Base-by-base conservation (phyloP, 805 yeast genomes). In the Schwanniomyces yamadae region DNA sequence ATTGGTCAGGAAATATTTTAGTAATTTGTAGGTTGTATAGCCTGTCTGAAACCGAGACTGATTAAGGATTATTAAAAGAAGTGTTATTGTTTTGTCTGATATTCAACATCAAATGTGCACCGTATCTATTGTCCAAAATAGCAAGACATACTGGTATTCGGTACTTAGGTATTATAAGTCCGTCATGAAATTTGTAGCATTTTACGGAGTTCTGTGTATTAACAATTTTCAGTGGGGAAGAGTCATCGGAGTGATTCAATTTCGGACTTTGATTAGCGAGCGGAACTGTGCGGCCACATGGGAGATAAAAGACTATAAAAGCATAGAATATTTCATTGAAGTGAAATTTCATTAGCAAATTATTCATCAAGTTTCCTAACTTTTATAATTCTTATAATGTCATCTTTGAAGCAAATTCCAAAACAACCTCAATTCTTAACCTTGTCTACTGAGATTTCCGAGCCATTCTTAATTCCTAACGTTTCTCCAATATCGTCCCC, bases 381-480 rank as follows among this genome's bases (percentile, higher is more conserved):
- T n/a, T n/a, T n/a, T n/a, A n/a, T n/a, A n/a, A n/a, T n/a, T n/a
- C n/a, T n/a, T n/a, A n/a, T n/a, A n/a, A 28, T 28, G 31, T 28
- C 31, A n/a, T 17, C 31, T 7, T 19, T 15, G 23, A 22, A 28
- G 16, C 15, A 28, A 19, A 18, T 28, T 16, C 35, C 41, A 36
- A 15, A 13, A 8, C 23, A 21, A 21, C 25, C 25, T 13, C 46
- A 39, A 33, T 80, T 76, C 58, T 67, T 81, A 57, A 66, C 71
- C 31, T 69, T 81, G 56, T 69, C 82, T 25, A 70, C 78, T 35
- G 78, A 77, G 42, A 59, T 71, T 33, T 69, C 76, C 39, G 68
- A 75, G 57, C 87, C 89, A 46, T 81, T 80, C 50, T 71, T 82
- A 36, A 80, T 82, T 50, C 80, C 81, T 50, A 61, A 74, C 42